A percentile compares a stretch with the other conserved stretches of the same genome.
phyloP scores from a whole-genome alignment of 495 filamentous ascomycete genomes.

The Xylaria scruposa region DNA sequence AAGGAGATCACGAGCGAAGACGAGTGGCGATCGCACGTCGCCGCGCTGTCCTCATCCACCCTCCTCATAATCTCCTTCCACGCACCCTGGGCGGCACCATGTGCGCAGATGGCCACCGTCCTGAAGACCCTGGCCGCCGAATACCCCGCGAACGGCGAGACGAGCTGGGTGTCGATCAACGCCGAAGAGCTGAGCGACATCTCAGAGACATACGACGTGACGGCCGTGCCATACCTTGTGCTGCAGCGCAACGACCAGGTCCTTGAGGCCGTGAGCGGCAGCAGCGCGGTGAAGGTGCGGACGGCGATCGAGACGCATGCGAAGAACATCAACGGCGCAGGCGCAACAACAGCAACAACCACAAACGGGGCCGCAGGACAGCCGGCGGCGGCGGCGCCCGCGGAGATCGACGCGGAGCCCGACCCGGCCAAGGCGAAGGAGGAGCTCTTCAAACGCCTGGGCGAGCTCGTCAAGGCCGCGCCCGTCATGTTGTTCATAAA shows the following conservation, averaged over 20 bases:
- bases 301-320: constrained; percentile 81
- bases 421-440: constrained; percentile 71
- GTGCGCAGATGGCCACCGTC: constrained; percentile 89
- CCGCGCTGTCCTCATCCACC: constrained; percentile 67
- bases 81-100: constrained; percentile 96
- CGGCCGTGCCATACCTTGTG: constrained; percentile 90
- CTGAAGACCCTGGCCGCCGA: constrained; percentile 82
- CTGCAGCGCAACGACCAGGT: constrained; percentile 72
- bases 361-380: constrained; percentile 44
- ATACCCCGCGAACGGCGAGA: constrained; percentile 68
- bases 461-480: constrained; percentile 86
- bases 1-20: constrained; percentile 72
- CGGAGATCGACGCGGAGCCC: constrained; percentile 34
- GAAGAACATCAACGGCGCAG: constrained; percentile 27
- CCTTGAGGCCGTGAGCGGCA: constrained; percentile 83
- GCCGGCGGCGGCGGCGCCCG: constrained; percentile 42
- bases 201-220: constrained; percentile 88
- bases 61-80: constrained; percentile 90
- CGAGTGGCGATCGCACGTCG: constrained; percentile 70
- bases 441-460: constrained; percentile 77
- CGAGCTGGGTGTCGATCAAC: constrained; percentile 86
- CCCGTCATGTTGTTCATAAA: constrained; percentile 98
- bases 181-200: constrained; percentile 89
- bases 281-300: constrained; percentile 81
- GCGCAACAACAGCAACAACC: constrained; percentile 27